A percentile compares a stretch with the other conserved stretches of the same genome.
These are phyloP conservation scores for Drechslera avenae DNA, from an alignment of 2,329 filamentous ascomycete genomes.

Conservation along the genomic window DNA sequence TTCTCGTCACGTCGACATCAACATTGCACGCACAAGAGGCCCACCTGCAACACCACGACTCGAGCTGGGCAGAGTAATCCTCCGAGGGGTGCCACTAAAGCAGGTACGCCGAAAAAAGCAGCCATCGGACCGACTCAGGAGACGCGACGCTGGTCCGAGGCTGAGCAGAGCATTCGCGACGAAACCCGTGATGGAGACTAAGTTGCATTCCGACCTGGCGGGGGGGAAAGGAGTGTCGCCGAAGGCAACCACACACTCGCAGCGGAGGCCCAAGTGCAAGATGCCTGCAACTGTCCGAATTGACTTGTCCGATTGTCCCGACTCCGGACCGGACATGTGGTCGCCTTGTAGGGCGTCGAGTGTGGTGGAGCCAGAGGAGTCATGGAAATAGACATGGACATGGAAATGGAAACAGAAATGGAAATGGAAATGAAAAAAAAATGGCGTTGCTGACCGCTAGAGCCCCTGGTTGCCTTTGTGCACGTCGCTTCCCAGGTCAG, in stretches of 20 bases:
- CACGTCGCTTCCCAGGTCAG: constrained; percentile 1
- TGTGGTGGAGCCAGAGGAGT: neutral
- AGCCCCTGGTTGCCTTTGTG: no score
- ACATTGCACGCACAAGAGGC: neutral
- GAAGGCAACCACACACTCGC: constrained; percentile 8
- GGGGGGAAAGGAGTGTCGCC: neutral
- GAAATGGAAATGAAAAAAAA: no score
- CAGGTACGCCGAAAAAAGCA: constrained; percentile 6
- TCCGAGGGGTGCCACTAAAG: constrained; percentile 1
- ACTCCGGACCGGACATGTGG: neutral
- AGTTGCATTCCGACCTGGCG: constrained; percentile 2
- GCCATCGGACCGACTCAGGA: constrained; percentile 22
- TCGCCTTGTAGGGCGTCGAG: constrained; percentile 5
- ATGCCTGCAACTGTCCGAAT: no score
- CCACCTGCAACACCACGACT: no score
- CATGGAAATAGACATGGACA: no score
- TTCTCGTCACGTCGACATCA: neutral
- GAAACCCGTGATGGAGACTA: constrained; percentile 11
- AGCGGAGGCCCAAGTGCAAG: no score
- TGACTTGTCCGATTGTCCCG: neutral
- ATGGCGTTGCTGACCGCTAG: no score
- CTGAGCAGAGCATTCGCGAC: constrained; percentile 15
- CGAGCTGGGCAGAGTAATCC: neutral
- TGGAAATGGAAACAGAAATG: no score
- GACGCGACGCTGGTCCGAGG: constrained; percentile 20